Base-by-base conservation (phyloP, 805 yeast genomes). In the Isabelozyma heimii region DNA sequence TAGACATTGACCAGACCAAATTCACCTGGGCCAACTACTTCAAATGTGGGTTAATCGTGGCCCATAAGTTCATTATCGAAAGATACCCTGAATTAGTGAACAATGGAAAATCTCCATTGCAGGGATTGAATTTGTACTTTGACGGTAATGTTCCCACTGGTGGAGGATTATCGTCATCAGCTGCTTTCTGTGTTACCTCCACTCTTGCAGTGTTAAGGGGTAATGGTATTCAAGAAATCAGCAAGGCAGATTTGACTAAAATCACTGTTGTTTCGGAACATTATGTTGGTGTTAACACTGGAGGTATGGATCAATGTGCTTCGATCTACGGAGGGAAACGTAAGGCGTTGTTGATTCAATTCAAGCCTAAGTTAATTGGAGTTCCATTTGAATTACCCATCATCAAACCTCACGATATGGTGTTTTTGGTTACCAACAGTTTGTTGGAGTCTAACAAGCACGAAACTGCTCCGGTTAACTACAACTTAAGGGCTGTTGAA, bases 291-390 rank as follows among this genome's bases (percentile, higher is more conserved):
- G 87, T 85, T 46, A 85, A 83, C 61, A 82, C 85, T 35, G 91
- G 91, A n/a, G 90, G 91, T 38, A 80, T 85, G 87, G 91, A 85
- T 61, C 91, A 85, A 66, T 77, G 85, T 44, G 91, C 90, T 3
- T 80, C 87, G 0, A 75, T 86, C 20, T 84, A 78, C 54, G 90
- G 91, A 16, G 81, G 77, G 57, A 67, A 65, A 40, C 75, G 73
- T 50, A 80, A 85, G 53, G 85, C 85, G 1, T 65, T 85, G 47
- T 75, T 77, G 54, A 81, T 85, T 15, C 80, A 79, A 54, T 85
- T 85, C 67, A 73, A 76, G 51, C 91, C 91, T 2, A 62, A 71
- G 51, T 69, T 86, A 43, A 67, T 61, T 35, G 89, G 83, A 1
- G 67, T 75, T 30, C 79, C 87, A 12, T 73, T 82, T 60, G 63